Evolutionary conservation across 345 rosid genomes (phyloP).

Genomic region (Populus tremula): DNA sequence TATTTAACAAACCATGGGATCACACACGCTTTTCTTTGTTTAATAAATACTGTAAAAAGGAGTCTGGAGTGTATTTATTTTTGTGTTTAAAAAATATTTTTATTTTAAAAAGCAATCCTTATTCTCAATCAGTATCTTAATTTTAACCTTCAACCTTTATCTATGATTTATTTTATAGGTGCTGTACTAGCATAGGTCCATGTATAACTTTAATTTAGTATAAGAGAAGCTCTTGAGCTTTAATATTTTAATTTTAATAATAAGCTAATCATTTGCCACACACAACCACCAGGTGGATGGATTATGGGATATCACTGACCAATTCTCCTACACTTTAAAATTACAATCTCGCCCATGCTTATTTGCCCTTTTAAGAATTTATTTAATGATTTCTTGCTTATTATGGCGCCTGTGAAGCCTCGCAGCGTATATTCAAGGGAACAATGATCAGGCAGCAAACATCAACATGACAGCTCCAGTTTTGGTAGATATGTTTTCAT

Average conservation of each 20-base stretch:
- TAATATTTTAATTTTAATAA: background rate
- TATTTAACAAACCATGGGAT: background rate
- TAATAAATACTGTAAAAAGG: background rate
- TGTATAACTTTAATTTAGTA: background rate
- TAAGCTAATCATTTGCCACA: slow-evolving; percentile 12
- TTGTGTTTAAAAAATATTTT: no score
- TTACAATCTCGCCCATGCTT: background rate
- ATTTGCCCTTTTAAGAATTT: background rate
- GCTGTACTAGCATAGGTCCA: background rate
- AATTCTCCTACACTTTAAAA: background rate
- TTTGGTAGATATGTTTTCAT: slow-evolving; percentile 20
- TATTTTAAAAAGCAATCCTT: no score
- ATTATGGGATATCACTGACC: background rate
- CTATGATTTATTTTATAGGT: background rate
- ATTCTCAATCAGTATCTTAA: no score
- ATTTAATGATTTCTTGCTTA: background rate
- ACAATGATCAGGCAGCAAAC: slow-evolving; percentile 8
- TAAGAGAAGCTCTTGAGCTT: background rate
- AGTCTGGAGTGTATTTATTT: background rate
- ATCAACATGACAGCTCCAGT: slow-evolving; percentile 33
- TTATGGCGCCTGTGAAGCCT: background rate
- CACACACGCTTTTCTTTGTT: background rate
- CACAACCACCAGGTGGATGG: background rate
- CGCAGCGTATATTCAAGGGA: background rate
- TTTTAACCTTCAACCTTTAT: background rate